These are phyloP conservation scores for Phalaenopsis equestris DNA, from an alignment of 106 monocot genomes.

Conservation along the genomic window DNA sequence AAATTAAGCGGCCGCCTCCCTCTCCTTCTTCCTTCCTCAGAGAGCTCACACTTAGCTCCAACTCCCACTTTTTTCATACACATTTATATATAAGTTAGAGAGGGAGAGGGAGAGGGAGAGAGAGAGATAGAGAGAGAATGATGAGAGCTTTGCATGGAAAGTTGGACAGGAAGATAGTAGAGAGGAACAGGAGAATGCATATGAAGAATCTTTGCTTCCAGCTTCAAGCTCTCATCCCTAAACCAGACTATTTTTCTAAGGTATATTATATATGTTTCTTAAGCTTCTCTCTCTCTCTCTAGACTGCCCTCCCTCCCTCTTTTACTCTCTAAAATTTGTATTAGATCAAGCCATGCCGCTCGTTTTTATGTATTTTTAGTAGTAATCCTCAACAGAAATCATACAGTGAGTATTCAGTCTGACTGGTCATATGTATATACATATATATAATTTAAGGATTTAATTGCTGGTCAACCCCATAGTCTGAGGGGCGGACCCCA, in stretches of 20 bases:
- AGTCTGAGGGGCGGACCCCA: too few relatives aligned
- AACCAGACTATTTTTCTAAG: conserved; percentile 2
- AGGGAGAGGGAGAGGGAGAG: background rate
- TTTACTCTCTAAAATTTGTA: background rate
- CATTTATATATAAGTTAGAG: too few relatives aligned
- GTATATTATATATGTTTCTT: background rate
- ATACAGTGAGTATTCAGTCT: too few relatives aligned
- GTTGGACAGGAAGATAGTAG: conserved; percentile 16
- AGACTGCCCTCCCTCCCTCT: background rate
- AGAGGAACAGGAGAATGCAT: conserved; percentile 29
- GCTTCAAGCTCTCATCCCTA: conserved; percentile 18
- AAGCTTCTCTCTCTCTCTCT: too few relatives aligned
- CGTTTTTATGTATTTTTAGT: too few relatives aligned
- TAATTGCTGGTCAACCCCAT: too few relatives aligned
- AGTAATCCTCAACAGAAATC: too few relatives aligned
- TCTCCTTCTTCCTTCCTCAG: background rate
- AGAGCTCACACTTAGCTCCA: background rate
- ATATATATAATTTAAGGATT: too few relatives aligned
- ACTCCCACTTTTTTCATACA: too few relatives aligned
- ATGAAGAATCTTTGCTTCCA: conserved; percentile 26
- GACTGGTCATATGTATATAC: too few relatives aligned
- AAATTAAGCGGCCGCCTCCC: background rate
- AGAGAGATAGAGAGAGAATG: background rate
- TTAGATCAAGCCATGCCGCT: too few relatives aligned
- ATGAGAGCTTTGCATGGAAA: background rate